Conservation (phyloP, 768 basidiomycete species). For the Favolaschia claudopus region DNA sequence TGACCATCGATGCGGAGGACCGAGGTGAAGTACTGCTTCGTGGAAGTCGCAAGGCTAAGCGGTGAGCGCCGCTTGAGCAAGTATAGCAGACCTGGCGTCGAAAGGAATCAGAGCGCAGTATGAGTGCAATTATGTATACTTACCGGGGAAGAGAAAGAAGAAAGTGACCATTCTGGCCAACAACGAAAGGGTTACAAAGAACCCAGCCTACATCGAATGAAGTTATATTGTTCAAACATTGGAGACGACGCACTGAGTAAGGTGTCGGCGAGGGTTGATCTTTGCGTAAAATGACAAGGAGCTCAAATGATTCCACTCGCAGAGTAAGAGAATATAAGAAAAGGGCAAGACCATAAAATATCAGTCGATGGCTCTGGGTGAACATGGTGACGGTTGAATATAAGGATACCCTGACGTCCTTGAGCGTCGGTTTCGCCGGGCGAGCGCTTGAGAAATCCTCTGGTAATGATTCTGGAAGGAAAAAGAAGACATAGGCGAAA, state of each 20-base stretch:
- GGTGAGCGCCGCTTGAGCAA: constrained; percentile 19
- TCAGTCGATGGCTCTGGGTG: not conserved
- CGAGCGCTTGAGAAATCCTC: constrained; percentile 11
- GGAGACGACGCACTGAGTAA: constrained; percentile 1
- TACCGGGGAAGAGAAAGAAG: constrained; percentile 20
- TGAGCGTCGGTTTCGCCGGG: constrained; percentile 8
- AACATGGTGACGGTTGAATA: constrained; percentile 15
- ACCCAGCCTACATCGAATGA: not conserved
- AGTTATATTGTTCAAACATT: not conserved
- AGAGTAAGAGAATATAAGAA: constrained; percentile 25
- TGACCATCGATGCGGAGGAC: constrained; percentile 18
- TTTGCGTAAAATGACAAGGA: constrained; percentile 6
- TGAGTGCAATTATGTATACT: not conserved
- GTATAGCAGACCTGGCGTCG: constrained; percentile 9
- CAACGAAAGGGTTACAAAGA: constrained; percentile 5
- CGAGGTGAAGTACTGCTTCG: constrained; percentile 19
- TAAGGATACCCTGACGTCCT: constrained; percentile 20
- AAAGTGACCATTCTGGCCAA: constrained; percentile 12
- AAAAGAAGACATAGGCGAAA: constrained; percentile 17
- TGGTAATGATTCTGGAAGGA: constrained; percentile 25
- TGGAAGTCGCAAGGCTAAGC: constrained; percentile 18
- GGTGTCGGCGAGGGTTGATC: not conserved
- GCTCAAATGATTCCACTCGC: constrained; percentile 18
- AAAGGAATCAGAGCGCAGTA: not conserved
- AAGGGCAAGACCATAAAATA: constrained; percentile 15